Base-by-base conservation (phyloP, 768 basidiomycete species). In the Macrolepiota albuminosa region DNA sequence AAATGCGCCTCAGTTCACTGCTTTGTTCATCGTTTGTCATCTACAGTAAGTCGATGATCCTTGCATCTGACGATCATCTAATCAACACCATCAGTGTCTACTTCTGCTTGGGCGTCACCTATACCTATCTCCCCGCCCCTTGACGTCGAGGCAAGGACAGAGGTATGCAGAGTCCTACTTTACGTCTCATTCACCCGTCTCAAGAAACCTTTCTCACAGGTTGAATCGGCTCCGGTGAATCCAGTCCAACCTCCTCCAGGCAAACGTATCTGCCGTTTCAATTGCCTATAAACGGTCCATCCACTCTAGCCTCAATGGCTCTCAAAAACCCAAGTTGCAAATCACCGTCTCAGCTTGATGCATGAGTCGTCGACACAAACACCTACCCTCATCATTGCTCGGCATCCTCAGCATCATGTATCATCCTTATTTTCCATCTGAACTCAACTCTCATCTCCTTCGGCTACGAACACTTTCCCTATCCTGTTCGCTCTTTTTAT, bases 141-240 rank as follows among this genome's bases (percentile, higher is more conserved):
- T 39, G 66, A 67, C 40, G 63, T 67, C 34, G 63, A 60, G 47
- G 64, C 64, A 36, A 60, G 63, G 29, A 50, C 39, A 49, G 58
- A 59, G 39, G 63, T 62, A 47, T 18, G 54, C 40, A 11, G 37
- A 18, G 4, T n/a, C n/a, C 1, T 7, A 4, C 2, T 6, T 40
- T 13, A 3, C 13, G 6, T 10, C 11, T 11, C 34, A 26, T 21
- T n/a, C 42, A 54, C 21, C 37, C 6, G 42, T 16, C 34, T 40
- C 37, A 55, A 18, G 16, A 4, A 45, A 39, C 16, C 29, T 31
- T 59, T 42, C 5, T 7, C 4, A 39, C n/a, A 54, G 45, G 13
- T 37, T 16, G 47, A 54, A 33, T 49, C 31, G 18, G 37, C 26
- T 26, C 8, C 36, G 26, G 34, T n/a, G n/a, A 6, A 5, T 2